Evolutionary conservation across 352 stramenopile species (phyloP), one percentile per base, ranked within the genome.

Genomic region (Phytophthora aleatoria): DNA sequence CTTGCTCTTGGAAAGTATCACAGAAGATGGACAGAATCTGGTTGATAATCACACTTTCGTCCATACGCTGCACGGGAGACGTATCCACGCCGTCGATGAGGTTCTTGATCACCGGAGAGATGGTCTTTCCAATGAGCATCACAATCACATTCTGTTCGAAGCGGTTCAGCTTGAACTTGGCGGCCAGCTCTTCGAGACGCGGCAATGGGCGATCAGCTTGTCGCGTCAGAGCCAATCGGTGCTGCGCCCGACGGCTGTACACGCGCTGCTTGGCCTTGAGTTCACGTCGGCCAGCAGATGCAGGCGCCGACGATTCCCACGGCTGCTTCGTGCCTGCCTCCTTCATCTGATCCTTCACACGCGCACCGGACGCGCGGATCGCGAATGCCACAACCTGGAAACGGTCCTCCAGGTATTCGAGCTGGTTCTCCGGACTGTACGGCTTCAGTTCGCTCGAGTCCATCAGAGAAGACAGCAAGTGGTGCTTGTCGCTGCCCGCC

Each of bases 121-220:
- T 92, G 3, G 89, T 96, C 61, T 94, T 94, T 48, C 89, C 89
- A 59, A 96, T 95, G 30, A 96, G 74, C 81, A 96, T 92, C 47
- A 95, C 86, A 57, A 96, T 94, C 62, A 96, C 86, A 50, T 93
- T 93, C 64, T 94, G 87, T 65, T 96, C 89, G 60, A 95, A 96
- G 43, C 76, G 81, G 67, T 90, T 93, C 6, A 95, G 76, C 64
- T 93, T 86, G 61, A 95, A 94, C 51, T 91, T 92, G 4, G 61
- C 58, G 45, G 82, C 76, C 24, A 96, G 66, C 59, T 92, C 77
- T 57, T 95, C 85, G 2, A 96, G 69, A 15, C 89, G 85, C 20
- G 89, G 89, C 50, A 94, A 57, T 27, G 83, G 24, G 0, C 76
- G 59, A n/a, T 75, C 76, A 13, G 82, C 86, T 50, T 90, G 79